A percentile compares a stretch with the other conserved stretches of the same genome.
phyloP scores from a whole-genome alignment of 305 asterid genomes.

The Ilex paraguariensis region DNA sequence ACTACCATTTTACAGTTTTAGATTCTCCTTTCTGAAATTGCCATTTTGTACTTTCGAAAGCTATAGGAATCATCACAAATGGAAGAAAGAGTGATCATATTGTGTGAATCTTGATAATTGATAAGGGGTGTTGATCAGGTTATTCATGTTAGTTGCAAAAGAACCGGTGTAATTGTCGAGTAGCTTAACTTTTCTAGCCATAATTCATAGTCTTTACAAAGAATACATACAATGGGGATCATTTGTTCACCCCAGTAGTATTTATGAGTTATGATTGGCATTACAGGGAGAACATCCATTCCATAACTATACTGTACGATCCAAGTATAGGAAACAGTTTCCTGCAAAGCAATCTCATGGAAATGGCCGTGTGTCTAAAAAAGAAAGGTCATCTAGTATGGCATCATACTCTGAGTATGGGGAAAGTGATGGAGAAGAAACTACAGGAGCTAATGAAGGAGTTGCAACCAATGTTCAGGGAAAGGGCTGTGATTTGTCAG shows the following conservation, averaged over 20 bases:
- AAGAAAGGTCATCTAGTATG: slow-evolving; percentile 19
- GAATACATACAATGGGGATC: background rate
- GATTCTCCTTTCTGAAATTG: background rate
- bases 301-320: slow-evolving; percentile 81
- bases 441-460: slow-evolving; percentile 25
- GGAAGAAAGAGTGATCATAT: too few species aligned
- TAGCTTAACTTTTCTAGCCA: too few species aligned
- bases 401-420: slow-evolving; percentile 37
- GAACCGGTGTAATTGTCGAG: too few species aligned
- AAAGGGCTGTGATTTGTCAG: slow-evolving; percentile 13
- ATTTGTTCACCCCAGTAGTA: slow-evolving; percentile 8
- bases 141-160: too few species aligned
- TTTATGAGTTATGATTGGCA: slow-evolving; percentile 14
- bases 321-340: slow-evolving; percentile 59
- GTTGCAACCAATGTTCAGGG: slow-evolving; percentile 18
- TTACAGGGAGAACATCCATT: slow-evolving; percentile 93
- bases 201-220: background rate
- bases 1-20: background rate
- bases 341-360: slow-evolving; percentile 24
- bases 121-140: too few species aligned
- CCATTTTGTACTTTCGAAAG: too few species aligned
- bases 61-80: too few species aligned
- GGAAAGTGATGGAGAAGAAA: slow-evolving; percentile 47
- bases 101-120: too few species aligned
- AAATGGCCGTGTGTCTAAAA: slow-evolving; percentile 22